A percentile compares a stretch with the other conserved stretches of the same genome.
Evolutionary conservation across 352 stramenopile genomes (phyloP).

Genomic region (Stramenopiles sp.): DNA sequence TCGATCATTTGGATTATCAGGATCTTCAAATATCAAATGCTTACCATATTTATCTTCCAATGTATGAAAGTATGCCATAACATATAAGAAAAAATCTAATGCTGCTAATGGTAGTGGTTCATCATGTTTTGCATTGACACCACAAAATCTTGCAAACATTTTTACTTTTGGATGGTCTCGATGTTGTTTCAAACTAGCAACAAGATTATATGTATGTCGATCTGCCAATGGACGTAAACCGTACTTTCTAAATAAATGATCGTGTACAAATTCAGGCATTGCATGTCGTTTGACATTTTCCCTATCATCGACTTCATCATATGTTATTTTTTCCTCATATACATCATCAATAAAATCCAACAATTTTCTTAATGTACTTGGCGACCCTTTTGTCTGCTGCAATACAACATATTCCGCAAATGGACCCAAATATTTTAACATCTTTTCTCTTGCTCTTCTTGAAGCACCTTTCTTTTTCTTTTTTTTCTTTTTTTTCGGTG

Average conservation of each 20-base stretch:
- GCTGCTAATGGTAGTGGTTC: neutral
- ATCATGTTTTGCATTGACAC: neutral
- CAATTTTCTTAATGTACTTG: neutral
- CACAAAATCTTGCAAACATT: neutral
- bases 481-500: neutral
- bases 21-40: neutral
- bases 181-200: neutral
- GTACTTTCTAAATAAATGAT: conserved; percentile 1
- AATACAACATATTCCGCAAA: neutral
- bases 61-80: neutral
- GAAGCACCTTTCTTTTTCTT: neutral
- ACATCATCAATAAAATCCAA: neutral
- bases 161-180: neutral
- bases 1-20: neutral
- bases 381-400: neutral
- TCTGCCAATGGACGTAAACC: neutral
- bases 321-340: neutral
- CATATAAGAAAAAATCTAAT: neutral
- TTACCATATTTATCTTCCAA: conserved; percentile 1
- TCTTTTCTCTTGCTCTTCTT: neutral
- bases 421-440: neutral
- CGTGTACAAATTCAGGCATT: neutral
- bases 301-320: neutral
- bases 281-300: neutral
- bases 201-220: neutral